A percentile compares a stretch with the other conserved stretches of the same genome.
phyloP scores from a whole-genome alignment of 768 basidiomycete species.

The Albatrellus ellisii region DNA sequence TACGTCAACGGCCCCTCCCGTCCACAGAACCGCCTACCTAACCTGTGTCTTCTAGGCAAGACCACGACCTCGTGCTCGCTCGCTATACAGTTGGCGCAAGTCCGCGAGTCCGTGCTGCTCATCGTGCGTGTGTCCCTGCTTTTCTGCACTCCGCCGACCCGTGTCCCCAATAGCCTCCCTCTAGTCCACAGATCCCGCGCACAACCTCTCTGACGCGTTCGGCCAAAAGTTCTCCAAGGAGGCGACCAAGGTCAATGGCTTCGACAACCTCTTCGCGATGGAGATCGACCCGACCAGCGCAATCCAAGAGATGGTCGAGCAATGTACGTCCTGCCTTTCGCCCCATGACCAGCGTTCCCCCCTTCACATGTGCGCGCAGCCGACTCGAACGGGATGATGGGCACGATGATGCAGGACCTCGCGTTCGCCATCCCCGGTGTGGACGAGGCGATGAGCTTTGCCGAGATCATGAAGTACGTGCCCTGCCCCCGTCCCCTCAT shows the following conservation, averaged over 20 bases:
- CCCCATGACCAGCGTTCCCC: background rate
- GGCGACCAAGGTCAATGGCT: slow-evolving; percentile 95
- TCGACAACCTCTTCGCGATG: slow-evolving; percentile 95
- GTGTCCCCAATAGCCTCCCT: slow-evolving; percentile 1
- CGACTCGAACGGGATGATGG: slow-evolving; percentile 90
- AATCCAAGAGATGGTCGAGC: slow-evolving; percentile 98
- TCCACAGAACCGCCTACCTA: background rate
- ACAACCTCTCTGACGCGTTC: slow-evolving; percentile 97
- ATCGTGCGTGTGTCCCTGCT: slow-evolving; percentile 47
- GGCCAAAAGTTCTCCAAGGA: slow-evolving; percentile 99
- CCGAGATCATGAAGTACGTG: slow-evolving; percentile 97
- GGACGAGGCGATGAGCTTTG: slow-evolving; percentile 99
- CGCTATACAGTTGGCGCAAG: slow-evolving; percentile 88
- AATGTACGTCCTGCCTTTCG: slow-evolving; percentile 37
- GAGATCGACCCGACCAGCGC: slow-evolving; percentile 98
- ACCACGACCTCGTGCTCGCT: slow-evolving; percentile 96
- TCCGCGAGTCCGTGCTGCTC: slow-evolving; percentile 89
- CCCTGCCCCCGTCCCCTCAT: background rate
- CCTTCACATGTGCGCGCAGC: slow-evolving; percentile 28
- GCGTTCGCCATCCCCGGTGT: slow-evolving; percentile 99
- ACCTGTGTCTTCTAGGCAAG: slow-evolving; percentile 50
- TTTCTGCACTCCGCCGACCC: background rate
- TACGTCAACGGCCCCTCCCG: slow-evolving; percentile 24
- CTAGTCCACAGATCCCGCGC: slow-evolving; percentile 98
- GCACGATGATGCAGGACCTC: slow-evolving; percentile 98